Evolutionary conservation across 805 yeast genomes (phyloP).

Genomic region (Candida nonsorbophila): DNA sequence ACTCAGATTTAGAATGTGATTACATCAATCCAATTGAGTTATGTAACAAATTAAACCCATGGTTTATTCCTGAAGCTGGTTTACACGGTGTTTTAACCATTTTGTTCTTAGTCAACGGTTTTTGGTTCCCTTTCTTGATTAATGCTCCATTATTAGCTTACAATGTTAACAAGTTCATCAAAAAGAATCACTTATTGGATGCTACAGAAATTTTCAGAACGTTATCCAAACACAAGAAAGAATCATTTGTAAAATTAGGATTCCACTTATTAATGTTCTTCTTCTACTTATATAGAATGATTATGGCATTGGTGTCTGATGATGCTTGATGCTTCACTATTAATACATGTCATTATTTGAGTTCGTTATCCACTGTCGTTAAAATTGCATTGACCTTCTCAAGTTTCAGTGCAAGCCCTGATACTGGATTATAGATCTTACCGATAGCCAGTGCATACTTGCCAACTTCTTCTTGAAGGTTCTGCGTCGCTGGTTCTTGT

Average conservation of each 20-base stretch:
- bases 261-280: constrained; percentile 90
- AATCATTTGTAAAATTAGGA: constrained; percentile 83
- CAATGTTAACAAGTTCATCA: constrained; percentile 74
- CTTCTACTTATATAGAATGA: constrained; percentile 94
- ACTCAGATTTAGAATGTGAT: constrained; percentile 91
- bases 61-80: constrained; percentile 85
- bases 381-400: constrained; percentile 18
- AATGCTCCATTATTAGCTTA: constrained; percentile 80
- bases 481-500: background rate
- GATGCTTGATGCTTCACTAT: too few species aligned
- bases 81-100: constrained; percentile 68
- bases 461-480: constrained; percentile 4
- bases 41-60: constrained; percentile 86
- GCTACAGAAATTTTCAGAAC: constrained; percentile 98
- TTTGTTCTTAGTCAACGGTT: constrained; percentile 77
- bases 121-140: constrained; percentile 84
- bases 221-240: constrained; percentile 86
- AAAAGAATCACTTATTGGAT: constrained; percentile 81
- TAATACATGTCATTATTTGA: too few species aligned
- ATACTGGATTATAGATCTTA: constrained; percentile 16
- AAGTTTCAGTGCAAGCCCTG: constrained; percentile 19
- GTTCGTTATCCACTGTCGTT: constrained; percentile 11
- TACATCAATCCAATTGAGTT: constrained; percentile 96
- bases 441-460: constrained; percentile 1
- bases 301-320: constrained; percentile 82